Percentiles rank a stretch among this genome's conserved stretches.
phyloP scores from a whole-genome alignment of 257 asterid species.

The Capsicum chinense region DNA sequence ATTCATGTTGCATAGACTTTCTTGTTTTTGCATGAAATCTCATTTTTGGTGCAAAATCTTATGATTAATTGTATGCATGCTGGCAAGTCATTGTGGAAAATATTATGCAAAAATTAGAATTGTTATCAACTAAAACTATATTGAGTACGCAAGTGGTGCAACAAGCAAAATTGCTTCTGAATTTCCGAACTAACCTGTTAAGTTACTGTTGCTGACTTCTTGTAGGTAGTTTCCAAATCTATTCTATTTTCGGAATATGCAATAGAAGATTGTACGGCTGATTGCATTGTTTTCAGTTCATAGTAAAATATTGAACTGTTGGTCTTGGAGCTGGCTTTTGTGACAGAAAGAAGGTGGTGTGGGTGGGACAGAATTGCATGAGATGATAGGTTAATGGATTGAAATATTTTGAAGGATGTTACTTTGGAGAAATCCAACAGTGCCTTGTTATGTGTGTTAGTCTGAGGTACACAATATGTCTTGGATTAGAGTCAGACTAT shows the following conservation, averaged over 20 bases:
- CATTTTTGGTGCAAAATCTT: not conserved
- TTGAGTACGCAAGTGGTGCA: not conserved
- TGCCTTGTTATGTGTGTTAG: not conserved
- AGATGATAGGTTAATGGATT: not conserved
- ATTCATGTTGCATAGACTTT: not conserved
- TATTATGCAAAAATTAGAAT: not conserved
- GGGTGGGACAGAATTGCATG: not conserved
- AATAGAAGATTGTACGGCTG: not conserved
- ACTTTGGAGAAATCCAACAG: not conserved
- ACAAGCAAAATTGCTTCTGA: not conserved
- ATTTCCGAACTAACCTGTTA: not conserved
- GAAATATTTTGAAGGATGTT: not conserved
- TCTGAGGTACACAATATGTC: not conserved
- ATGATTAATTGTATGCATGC: not conserved
- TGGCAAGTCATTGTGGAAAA: not conserved
- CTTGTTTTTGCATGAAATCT: not conserved
- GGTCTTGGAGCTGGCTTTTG: not conserved
- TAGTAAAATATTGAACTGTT: not conserved
- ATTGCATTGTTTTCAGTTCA: not conserved
- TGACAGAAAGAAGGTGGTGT: not conserved
- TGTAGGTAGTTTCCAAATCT: not conserved
- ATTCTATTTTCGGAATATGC: not conserved
- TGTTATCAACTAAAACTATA: not conserved
- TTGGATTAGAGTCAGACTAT: not conserved
- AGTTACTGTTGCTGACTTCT: not conserved